Percentiles rank a stretch among this genome's conserved stretches.
These are phyloP conservation scores for Tricholoma hemisulphureum DNA, from an alignment of 768 basidiomycete species.

Conservation along the genomic window DNA sequence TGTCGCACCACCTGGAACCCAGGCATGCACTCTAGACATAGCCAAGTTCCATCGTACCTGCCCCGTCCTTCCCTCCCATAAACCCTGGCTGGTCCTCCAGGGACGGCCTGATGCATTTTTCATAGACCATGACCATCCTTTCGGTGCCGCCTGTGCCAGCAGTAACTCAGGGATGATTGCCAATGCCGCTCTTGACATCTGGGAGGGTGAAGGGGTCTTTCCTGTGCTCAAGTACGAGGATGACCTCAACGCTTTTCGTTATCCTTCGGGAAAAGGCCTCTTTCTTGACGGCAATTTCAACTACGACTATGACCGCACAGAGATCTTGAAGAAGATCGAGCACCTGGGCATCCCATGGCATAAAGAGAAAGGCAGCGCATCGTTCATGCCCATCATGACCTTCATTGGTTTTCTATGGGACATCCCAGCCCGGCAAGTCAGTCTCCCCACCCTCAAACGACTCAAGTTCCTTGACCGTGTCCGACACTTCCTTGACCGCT, in stretches of 20 bases:
- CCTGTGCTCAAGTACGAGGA: slow-evolving; percentile 26
- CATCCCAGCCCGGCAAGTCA: slow-evolving; percentile 20
- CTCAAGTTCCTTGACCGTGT: slow-evolving; percentile 24
- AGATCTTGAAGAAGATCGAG: slow-evolving; percentile 11
- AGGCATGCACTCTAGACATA: slow-evolving; percentile 34
- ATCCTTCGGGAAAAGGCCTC: slow-evolving; percentile 10
- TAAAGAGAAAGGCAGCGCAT: slow-evolving; percentile 26
- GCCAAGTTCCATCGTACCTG: slow-evolving; percentile 34
- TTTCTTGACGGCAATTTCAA: slow-evolving; percentile 4
- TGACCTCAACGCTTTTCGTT: slow-evolving; percentile 20
- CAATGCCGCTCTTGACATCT: slow-evolving; percentile 28
- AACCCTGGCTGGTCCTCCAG: slow-evolving; percentile 31
- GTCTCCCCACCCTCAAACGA: slow-evolving; percentile 29
- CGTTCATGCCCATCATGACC: background rate
- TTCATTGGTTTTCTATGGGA: slow-evolving; percentile 39
- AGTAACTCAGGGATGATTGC: slow-evolving; percentile 32
- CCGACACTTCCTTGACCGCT: slow-evolving; percentile 12
- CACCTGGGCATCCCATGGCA: slow-evolving; percentile 29
- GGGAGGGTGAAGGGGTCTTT: slow-evolving; percentile 14
- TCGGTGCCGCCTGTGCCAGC: slow-evolving; percentile 26
- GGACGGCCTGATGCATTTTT: slow-evolving; percentile 28
- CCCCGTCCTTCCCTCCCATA: slow-evolving; percentile 31
- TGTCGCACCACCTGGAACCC: slow-evolving; percentile 26
- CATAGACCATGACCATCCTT: slow-evolving; percentile 32
- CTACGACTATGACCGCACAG: slow-evolving; percentile 18